These are phyloP conservation scores for Fusarium coffeatum DNA, from an alignment of 2,329 filamentous ascomycete species.

Conservation along the genomic window DNA sequence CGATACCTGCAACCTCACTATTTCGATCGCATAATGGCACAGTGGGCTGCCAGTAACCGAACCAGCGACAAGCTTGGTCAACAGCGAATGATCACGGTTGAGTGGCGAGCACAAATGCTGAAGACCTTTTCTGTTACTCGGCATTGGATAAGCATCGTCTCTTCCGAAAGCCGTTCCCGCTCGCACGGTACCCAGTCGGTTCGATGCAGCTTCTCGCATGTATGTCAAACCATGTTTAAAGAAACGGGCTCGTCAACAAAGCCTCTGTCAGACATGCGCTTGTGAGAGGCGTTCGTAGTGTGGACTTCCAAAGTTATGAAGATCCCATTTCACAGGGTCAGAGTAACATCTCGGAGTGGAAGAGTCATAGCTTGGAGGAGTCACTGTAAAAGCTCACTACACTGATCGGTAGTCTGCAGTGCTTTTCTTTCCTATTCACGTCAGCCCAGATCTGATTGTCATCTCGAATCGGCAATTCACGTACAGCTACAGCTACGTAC, in stretches of 20 bases:
- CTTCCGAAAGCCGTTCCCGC: conserved; percentile 13
- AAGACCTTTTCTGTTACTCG: not conserved
- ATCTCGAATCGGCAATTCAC: conserved; percentile 16
- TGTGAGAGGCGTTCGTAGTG: not conserved
- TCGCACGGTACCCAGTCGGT: conserved; percentile 37
- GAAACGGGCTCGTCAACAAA: not conserved
- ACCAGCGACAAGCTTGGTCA: conserved; percentile 19
- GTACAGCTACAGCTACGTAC: not conserved
- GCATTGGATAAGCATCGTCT: conserved; percentile 1
- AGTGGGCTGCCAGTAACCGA: conserved; percentile 27
- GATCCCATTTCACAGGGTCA: not conserved
- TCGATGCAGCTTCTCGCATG: conserved; percentile 20
- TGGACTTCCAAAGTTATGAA: not conserved
- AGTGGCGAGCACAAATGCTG: conserved; percentile 1
- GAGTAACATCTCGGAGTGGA: not conserved
- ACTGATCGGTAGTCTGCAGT: not conserved
- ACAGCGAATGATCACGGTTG: conserved; percentile 16
- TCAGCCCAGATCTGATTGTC: conserved; percentile 17
- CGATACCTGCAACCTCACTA: conserved; percentile 6
- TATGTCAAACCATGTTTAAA: conserved; percentile 7
- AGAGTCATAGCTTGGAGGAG: not conserved
- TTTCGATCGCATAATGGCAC: conserved; percentile 17
- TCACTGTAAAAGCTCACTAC: not conserved
- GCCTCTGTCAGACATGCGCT: conserved; percentile 9
- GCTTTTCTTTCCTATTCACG: conserved; percentile 1